Conservation (phyloP, 225 moss, liverwort and hornwort genomes). For the Rhytidiadelphus loreus region DNA sequence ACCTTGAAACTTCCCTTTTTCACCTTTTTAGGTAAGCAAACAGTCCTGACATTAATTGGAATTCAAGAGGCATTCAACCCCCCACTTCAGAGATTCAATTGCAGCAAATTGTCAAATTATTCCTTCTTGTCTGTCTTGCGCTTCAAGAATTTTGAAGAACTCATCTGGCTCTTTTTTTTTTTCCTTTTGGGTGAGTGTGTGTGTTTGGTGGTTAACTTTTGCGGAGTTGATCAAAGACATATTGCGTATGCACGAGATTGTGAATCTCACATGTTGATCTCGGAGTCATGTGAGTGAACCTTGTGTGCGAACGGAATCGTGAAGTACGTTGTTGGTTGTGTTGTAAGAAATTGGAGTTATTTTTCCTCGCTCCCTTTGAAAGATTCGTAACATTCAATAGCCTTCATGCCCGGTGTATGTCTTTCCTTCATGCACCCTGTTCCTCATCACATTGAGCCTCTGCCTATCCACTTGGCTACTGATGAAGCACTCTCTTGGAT, state of each 20-base stretch:
- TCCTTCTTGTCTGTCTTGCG: not conserved
- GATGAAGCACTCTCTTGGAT: not conserved
- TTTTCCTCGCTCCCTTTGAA: not conserved
- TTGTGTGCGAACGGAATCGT: rapidly evolving
- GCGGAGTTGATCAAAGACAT: not conserved
- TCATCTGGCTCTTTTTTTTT: not conserved
- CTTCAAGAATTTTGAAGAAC: not conserved
- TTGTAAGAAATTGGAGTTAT: not conserved
- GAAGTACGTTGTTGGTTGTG: rapidly evolving
- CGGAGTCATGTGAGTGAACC: too few relatives aligned
- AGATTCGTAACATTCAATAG: not conserved
- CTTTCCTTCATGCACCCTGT: rapidly evolving
- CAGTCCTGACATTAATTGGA: not conserved
- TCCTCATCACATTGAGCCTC: not conserved
- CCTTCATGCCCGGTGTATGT: too few relatives aligned
- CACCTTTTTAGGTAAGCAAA: not conserved
- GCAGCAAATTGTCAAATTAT: not conserved
- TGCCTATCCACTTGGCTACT: rapidly evolving
- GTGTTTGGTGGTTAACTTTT: not conserved
- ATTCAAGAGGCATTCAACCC: not conserved
- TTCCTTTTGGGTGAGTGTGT: rapidly evolving
- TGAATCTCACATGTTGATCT: not conserved
- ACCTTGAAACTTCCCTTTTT: not conserved
- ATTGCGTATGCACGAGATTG: not conserved
- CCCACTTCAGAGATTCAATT: not conserved